phyloP scores from a whole-genome alignment of 176 grass and related monocot species.

The Aegilops longissima region DNA sequence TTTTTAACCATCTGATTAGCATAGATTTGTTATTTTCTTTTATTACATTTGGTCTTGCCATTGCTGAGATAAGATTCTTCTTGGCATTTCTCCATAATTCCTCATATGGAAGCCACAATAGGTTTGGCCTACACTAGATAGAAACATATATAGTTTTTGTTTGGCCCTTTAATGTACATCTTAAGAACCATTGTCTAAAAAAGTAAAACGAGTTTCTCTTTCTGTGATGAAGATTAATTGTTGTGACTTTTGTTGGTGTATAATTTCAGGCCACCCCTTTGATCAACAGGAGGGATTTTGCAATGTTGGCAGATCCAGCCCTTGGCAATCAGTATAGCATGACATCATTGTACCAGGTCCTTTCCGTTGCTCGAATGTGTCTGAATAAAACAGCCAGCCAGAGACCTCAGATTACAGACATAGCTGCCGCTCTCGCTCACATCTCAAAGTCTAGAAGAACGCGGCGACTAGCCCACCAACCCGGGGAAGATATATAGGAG shows the following conservation, averaged over 20 bases:
- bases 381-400: constrained; percentile 3
- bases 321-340: constrained; percentile 17
- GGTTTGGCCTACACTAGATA: no score
- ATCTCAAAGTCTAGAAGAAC: constrained; percentile 3
- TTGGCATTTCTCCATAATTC: background rate
- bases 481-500: background rate
- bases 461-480: no score
- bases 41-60: background rate
- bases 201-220: background rate
- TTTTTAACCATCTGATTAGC: background rate
- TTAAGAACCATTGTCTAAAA: background rate
- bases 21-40: background rate
- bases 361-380: constrained; percentile 35
- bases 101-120: background rate
- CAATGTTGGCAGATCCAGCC: constrained; percentile 22
- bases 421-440: constrained; percentile 19
- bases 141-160: no score
- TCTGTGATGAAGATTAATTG: background rate
- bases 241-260: constrained; percentile 16
- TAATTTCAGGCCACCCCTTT: constrained; percentile 23
- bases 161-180: background rate
- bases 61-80: background rate
- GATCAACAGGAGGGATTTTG: background rate
- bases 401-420: constrained; percentile 25
- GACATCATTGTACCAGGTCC: background rate